Base-by-base conservation (phyloP, 345 rosid genomes). In the Rhizophora apiculata region DNA sequence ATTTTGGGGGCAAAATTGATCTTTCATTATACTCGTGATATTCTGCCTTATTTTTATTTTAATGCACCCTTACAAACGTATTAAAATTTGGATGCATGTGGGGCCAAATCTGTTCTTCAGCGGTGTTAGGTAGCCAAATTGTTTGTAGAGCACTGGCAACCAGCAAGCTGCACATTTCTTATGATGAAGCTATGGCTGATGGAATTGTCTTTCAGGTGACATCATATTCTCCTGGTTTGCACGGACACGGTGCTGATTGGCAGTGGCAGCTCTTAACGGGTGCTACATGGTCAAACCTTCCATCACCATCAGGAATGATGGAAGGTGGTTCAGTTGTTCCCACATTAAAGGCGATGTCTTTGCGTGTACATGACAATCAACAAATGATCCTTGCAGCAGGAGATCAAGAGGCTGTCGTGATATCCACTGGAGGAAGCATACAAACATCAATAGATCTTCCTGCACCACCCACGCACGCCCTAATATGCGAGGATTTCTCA, bases 261-360 rank as follows among this genome's bases (percentile, higher is more conserved):
- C 69, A 72, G 18, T 77, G 76, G 80, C 76, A 72, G 56, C 73
- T 72, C 48, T 78, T 82, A 76, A 90, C 98, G 0, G 97, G 83
- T 60, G 99, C 97, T 15, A 92, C 98, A 29, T 96, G 99, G 98
- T 85, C 95, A 22, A 96, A 96, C 74, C 90, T 90, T 54, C 98
- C 97, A 11, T 89, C 98, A 27, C 95, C 96, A 36, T 83, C 98
- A 1, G 97, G 98, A 67, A 82, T 90, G 91, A 83, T 81, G 76
- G 99, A 92, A 71, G 83, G 85, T 16, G 85, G 88, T 62, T 76
- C 53, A 1, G 92, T 86, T 72, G 91, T 92, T 56, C 98, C 99
- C 29, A 95, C 99, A 29, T 79, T 92, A 54, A 90, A 87, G 82
- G 81, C 92, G 4, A 84, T 95, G 78, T 74, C 94, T 6, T 73